Conservation (phyloP, 2,329 filamentous ascomycete species). For the Aspergillus vadensis region DNA sequence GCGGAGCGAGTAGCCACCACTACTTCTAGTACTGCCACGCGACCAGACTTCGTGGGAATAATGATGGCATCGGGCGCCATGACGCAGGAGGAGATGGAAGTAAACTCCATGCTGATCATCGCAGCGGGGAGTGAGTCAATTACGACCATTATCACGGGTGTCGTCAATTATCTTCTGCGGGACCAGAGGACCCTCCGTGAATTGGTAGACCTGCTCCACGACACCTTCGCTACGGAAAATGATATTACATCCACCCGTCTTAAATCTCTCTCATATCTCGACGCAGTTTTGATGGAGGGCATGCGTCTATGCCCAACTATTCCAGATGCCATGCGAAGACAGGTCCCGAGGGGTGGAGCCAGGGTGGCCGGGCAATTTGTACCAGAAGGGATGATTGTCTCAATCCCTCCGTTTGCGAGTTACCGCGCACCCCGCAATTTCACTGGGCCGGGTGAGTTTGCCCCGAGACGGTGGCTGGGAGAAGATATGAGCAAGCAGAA, state of each 20-base stretch:
- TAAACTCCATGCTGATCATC: conserved; percentile 8
- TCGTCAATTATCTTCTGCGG: conserved; percentile 8
- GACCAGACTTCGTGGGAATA: conserved; percentile 11
- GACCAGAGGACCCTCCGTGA: background rate
- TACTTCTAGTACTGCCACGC: background rate
- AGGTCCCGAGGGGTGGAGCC: conserved; percentile 8
- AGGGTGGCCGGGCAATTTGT: conserved; percentile 13
- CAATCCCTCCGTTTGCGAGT: conserved; percentile 1
- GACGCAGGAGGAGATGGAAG: conserved; percentile 11
- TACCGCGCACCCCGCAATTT: conserved; percentile 12
- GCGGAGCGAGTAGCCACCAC: background rate
- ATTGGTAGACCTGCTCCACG: conserved; percentile 1
- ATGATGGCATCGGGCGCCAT: background rate
- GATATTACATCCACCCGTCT: conserved; percentile 2
- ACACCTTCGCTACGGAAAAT: background rate
- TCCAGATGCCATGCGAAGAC: conserved; percentile 2
- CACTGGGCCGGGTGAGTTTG: conserved; percentile 5
- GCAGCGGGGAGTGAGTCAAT: conserved; percentile 15
- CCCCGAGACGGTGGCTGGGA: conserved; percentile 14
- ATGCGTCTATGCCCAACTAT: conserved; percentile 16
- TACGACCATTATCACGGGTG: background rate
- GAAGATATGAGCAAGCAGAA: background rate
- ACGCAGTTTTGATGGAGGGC: conserved; percentile 14
- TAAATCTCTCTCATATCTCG: conserved; percentile 5
- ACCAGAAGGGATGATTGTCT: conserved; percentile 7